Evolutionary conservation across 1,139 yeast genomes (phyloP).

Genomic region (Blastobotrys malaysiensis): DNA sequence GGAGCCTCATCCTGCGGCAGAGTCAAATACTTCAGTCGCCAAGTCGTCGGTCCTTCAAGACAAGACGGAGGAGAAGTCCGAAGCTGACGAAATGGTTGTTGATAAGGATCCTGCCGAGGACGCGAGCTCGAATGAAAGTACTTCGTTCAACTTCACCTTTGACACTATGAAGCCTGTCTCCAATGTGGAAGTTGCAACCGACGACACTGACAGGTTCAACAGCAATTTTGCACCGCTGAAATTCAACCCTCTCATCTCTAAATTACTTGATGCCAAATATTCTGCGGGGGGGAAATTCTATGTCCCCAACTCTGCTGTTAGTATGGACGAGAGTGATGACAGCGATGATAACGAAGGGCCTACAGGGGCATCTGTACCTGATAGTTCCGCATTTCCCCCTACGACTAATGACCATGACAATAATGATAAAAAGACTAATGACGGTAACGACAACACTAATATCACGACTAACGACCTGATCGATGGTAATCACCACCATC

Average conservation of each 20-base stretch:
- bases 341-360: slow-evolving; percentile 6
- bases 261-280: slow-evolving; percentile 74
- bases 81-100: background rate
- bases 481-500: background rate
- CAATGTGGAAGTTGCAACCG: background rate
- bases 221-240: slow-evolving; percentile 76
- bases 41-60: background rate
- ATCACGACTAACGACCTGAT: background rate
- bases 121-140: background rate
- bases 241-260: slow-evolving; percentile 72
- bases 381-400: background rate
- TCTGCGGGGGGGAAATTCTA: slow-evolving; percentile 83
- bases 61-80: background rate
- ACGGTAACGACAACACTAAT: slow-evolving; percentile 1
- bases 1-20: background rate
- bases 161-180: slow-evolving; percentile 10
- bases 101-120: background rate
- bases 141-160: slow-evolving; percentile 9
- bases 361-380: background rate
- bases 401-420: background rate
- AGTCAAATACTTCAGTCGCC: background rate
- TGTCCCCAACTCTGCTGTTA: slow-evolving; percentile 37
- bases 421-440: background rate
- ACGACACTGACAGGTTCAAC: slow-evolving; percentile 19
- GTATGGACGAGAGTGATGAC: slow-evolving; percentile 19